Conservation (phyloP, 257 asterid genomes). For the Gynochthodes officinalis region DNA sequence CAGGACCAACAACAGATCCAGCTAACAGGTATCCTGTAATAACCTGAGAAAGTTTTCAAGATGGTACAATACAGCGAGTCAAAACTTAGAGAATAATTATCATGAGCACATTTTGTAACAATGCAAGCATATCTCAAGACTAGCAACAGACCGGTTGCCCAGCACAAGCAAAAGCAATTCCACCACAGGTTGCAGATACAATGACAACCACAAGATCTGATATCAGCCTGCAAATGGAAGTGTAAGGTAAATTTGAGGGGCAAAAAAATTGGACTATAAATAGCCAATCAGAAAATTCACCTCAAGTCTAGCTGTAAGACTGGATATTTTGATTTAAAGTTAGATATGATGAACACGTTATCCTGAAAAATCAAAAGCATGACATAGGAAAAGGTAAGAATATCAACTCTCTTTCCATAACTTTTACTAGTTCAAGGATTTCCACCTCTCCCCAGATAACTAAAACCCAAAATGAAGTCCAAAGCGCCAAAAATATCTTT, state of each 20-base stretch:
- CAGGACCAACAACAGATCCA: constrained; percentile 99
- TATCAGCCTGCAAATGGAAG: constrained; percentile 66
- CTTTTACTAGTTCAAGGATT: constrained; percentile 2
- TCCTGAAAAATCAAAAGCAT: constrained; percentile 50
- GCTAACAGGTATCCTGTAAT: constrained; percentile 93
- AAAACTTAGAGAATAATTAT: constrained; percentile 10
- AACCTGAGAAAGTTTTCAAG: constrained; percentile 54
- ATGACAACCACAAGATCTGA: constrained; percentile 96
- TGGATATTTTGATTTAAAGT: constrained; percentile 92
- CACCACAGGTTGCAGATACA: constrained; percentile 99
- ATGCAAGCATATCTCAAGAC: constrained; percentile 21
- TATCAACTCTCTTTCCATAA: neutral
- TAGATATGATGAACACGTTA: constrained; percentile 92
- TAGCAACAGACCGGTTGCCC: constrained; percentile 87
- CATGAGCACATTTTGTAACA: neutral
- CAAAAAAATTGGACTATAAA: constrained; percentile 20
- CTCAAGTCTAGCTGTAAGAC: constrained; percentile 93
- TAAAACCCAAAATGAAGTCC: neutral
- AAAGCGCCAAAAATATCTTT: neutral
- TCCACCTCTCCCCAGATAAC: neutral
- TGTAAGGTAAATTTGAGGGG: constrained; percentile 19
- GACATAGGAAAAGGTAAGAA: neutral
- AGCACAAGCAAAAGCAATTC: constrained; percentile 98
- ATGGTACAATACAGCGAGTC: constrained; percentile 15
- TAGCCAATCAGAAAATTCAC: constrained; percentile 37